A percentile compares a stretch with the other conserved stretches of the same genome.
phyloP scores from a whole-genome alignment of 2,329 filamentous ascomycete species.

The Penicillium vulpinum region DNA sequence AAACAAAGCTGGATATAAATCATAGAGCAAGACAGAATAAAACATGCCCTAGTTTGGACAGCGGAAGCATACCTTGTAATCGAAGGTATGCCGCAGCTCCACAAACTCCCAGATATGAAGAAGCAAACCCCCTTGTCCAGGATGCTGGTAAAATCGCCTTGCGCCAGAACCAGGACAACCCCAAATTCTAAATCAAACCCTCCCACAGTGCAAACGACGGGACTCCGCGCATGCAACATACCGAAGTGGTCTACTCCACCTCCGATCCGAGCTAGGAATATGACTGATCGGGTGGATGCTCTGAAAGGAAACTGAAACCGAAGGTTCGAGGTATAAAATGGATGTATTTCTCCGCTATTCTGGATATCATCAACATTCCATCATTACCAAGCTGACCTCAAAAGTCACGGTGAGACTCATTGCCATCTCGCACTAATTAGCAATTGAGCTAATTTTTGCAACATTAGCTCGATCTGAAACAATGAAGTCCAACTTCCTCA shows the following conservation, averaged over 20 bases:
- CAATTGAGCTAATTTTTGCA: background rate
- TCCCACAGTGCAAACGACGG: background rate
- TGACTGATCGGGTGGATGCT: background rate
- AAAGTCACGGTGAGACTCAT: background rate
- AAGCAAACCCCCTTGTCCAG: too few relatives aligned
- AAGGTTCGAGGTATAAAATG: background rate
- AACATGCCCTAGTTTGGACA: background rate
- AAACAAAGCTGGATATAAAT: background rate
- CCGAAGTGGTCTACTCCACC: background rate
- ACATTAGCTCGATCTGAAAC: background rate
- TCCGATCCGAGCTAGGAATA: background rate
- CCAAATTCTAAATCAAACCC: background rate
- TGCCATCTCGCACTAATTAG: too few relatives aligned
- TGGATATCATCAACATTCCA: background rate
- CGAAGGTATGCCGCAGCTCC: background rate
- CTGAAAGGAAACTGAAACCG: background rate
- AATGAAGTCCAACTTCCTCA: constrained; percentile 7
- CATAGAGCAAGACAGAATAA: background rate
- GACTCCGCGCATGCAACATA: background rate
- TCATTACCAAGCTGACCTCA: background rate
- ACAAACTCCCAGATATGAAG: background rate
- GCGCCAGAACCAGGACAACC: background rate
- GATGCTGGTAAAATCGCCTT: background rate
- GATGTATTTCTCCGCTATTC: background rate
- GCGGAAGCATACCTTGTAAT: background rate